These are phyloP conservation scores for Trichoderma orchidacearum DNA, from an alignment of 495 filamentous ascomycete genomes.

Conservation along the genomic window DNA sequence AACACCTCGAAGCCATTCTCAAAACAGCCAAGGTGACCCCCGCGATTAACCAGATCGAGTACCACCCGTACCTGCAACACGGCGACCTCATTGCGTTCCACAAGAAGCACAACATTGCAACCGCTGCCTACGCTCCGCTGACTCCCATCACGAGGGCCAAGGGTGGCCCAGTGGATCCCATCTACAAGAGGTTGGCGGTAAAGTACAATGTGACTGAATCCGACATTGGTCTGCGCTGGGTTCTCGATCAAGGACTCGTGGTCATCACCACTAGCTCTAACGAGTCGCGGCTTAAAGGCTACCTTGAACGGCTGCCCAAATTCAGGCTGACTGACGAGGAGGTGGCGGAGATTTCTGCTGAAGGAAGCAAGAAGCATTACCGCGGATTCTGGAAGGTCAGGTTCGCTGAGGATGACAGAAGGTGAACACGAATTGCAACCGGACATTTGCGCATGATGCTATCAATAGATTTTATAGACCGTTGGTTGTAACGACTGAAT, in stretches of 20 bases:
- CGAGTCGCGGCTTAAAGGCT: slow-evolving; percentile 54
- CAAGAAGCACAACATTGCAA: slow-evolving; percentile 52
- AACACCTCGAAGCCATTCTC: slow-evolving; percentile 54
- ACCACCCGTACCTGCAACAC: slow-evolving; percentile 78
- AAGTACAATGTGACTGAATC: slow-evolving; percentile 67
- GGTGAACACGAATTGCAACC: no score
- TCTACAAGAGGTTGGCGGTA: slow-evolving; percentile 44
- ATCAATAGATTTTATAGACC: not conserved
- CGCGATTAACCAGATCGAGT: slow-evolving; percentile 79
- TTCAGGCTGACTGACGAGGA: slow-evolving; percentile 65
- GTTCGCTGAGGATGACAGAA: slow-evolving; percentile 46
- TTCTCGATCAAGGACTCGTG: slow-evolving; percentile 66
- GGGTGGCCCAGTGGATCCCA: slow-evolving; percentile 54
- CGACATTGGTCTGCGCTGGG: slow-evolving; percentile 66
- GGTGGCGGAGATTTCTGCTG: slow-evolving; percentile 46
- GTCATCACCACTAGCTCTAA: slow-evolving; percentile 64
- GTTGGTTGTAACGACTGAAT: no score
- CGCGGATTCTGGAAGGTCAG: slow-evolving; percentile 53
- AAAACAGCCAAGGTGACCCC: slow-evolving; percentile 50
- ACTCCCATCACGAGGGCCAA: slow-evolving; percentile 49
- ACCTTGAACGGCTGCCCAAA: slow-evolving; percentile 38
- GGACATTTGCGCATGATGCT: no score
- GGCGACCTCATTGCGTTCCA: slow-evolving; percentile 49
- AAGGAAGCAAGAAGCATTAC: slow-evolving; percentile 54
- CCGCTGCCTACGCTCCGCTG: slow-evolving; percentile 56